Evolutionary conservation across 2,329 filamentous ascomycete genomes (phyloP).

Genomic region (Alternaria ventricosa): DNA sequence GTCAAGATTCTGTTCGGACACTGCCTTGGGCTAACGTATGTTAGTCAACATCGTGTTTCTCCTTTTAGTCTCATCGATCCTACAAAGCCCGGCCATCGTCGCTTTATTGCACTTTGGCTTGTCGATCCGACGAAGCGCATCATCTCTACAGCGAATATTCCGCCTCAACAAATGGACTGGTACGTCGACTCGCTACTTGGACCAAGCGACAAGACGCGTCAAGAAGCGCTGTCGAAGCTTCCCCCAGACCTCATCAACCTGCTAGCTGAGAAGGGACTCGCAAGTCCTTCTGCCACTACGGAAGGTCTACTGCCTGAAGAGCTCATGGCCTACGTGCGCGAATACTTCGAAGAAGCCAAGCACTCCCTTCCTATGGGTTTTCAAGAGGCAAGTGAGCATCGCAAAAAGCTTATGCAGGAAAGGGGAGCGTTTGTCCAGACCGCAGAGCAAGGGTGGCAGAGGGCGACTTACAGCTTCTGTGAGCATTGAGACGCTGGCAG

Average conservation of each 20-base stretch:
- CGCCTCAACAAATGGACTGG: slow-evolving; percentile 60
- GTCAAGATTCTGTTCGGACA: background rate
- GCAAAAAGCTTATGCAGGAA: slow-evolving; percentile 17
- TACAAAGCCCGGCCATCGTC: slow-evolving; percentile 61
- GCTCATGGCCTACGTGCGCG: slow-evolving; percentile 20
- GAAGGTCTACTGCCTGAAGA: slow-evolving; percentile 18
- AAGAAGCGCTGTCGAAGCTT: slow-evolving; percentile 12
- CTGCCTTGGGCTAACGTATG: background rate
- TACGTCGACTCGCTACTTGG: slow-evolving; percentile 33
- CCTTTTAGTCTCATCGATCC: slow-evolving; percentile 59
- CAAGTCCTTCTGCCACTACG: background rate
- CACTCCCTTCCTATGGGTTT: slow-evolving; percentile 19
- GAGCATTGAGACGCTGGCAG: slow-evolving; percentile 13
- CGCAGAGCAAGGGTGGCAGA: slow-evolving; percentile 1
- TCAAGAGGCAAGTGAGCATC: slow-evolving; percentile 17
- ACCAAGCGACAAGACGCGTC: background rate
- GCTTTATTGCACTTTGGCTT: slow-evolving; percentile 65
- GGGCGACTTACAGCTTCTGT: slow-evolving; percentile 17
- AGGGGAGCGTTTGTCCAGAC: slow-evolving; percentile 6
- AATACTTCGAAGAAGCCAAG: slow-evolving; percentile 5
- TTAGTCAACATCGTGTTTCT: slow-evolving; percentile 29
- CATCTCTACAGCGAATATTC: slow-evolving; percentile 60
- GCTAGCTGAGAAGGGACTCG: slow-evolving; percentile 11
- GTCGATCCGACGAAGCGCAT: slow-evolving; percentile 63
- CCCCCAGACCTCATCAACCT: slow-evolving; percentile 23